Conservation (phyloP, 345 rosid genomes). For the Arabidopsis suecica region DNA sequence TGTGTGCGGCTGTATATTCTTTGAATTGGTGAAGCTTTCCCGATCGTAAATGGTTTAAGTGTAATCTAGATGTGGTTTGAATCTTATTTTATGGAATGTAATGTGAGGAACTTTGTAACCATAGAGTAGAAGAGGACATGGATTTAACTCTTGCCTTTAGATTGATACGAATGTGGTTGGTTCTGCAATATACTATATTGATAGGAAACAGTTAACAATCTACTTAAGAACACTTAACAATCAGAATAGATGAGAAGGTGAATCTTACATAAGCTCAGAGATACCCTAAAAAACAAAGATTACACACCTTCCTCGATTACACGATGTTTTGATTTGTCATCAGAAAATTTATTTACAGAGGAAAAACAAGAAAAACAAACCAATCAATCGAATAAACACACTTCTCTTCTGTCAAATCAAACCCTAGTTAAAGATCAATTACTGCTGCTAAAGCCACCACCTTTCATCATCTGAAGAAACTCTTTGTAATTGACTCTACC, state of each 20-base stretch:
- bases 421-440: constrained; percentile 35
- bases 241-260: constrained; percentile 14
- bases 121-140: constrained; percentile 15
- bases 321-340: constrained; percentile 22
- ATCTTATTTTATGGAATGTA: constrained; percentile 23
- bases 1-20: constrained; percentile 4
- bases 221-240: constrained; percentile 21
- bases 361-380: constrained; percentile 34
- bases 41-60: neutral
- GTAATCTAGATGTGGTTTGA: constrained; percentile 16
- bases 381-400: constrained; percentile 36
- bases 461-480: constrained; percentile 51
- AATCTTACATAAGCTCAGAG: constrained; percentile 31
- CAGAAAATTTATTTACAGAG: constrained; percentile 34
- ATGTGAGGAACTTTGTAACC: constrained; percentile 18
- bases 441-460: constrained; percentile 39
- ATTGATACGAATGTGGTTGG: neutral
- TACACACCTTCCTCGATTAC: constrained; percentile 14
- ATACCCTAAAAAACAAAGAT: constrained; percentile 10
- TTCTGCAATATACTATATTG: constrained; percentile 6
- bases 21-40: constrained; percentile 17
- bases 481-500: constrained; percentile 47
- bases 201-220: constrained; percentile 20
- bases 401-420: constrained; percentile 12
- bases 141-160: neutral